Conservation (phyloP, 495 filamentous ascomycete genomes). For the Ramalina peruviana region DNA sequence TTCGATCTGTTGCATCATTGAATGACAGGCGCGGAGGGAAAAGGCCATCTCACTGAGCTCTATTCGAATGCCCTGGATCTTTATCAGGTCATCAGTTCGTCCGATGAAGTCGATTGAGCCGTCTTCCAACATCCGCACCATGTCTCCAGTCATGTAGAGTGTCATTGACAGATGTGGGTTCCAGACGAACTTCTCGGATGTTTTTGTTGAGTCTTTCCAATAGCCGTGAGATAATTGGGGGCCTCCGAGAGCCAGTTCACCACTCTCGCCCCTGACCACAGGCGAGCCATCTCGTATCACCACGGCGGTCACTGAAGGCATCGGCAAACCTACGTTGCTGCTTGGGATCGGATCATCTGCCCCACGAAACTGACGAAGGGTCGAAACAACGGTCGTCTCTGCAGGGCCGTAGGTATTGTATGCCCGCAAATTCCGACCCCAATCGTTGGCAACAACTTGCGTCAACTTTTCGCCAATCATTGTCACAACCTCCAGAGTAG, state of each 20-base stretch:
- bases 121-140: slow-evolving; percentile 29
- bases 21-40: slow-evolving; percentile 21
- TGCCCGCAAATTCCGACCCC: slow-evolving; percentile 21
- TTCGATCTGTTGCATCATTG: slow-evolving; percentile 20
- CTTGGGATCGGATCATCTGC: slow-evolving; percentile 20
- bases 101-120: slow-evolving; percentile 31
- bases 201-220: slow-evolving; percentile 29
- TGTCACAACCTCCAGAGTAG: slow-evolving; percentile 19
- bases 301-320: slow-evolving; percentile 23
- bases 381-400: slow-evolving; percentile 26
- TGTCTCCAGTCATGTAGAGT: slow-evolving; percentile 40
- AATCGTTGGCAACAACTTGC: slow-evolving; percentile 26
- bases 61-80: slow-evolving; percentile 25
- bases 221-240: slow-evolving; percentile 31
- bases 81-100: slow-evolving; percentile 26
- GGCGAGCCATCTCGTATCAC: slow-evolving; percentile 19
- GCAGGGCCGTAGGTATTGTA: slow-evolving; percentile 29
- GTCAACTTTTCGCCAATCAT: slow-evolving; percentile 21
- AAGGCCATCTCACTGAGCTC: slow-evolving; percentile 28
- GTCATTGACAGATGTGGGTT: slow-evolving; percentile 15
- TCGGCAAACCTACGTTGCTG: slow-evolving; percentile 25
- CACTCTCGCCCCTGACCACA: slow-evolving; percentile 27
- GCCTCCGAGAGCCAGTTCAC: slow-evolving; percentile 32
- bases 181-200: slow-evolving; percentile 26
- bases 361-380: slow-evolving; percentile 21